phyloP scores from a whole-genome alignment of 2,329 filamentous ascomycete genomes.

The Colletotrichum theobromicola region DNA sequence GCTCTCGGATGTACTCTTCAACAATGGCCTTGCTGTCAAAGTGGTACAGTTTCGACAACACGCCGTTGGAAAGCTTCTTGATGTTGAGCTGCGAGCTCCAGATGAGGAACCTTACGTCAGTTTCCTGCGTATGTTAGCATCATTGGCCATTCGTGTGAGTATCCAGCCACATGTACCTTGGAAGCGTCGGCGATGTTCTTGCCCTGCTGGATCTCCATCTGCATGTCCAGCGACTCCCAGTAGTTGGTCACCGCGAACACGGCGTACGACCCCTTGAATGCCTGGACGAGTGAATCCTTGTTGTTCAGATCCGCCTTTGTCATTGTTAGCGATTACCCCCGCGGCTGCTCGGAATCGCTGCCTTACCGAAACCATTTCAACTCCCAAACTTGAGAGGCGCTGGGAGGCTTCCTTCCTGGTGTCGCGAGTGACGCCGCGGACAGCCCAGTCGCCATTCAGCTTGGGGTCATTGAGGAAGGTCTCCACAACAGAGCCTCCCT shows the following conservation, averaged over 20 bases:
- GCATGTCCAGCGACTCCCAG: slow-evolving; percentile 47
- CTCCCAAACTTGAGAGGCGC: slow-evolving; percentile 47
- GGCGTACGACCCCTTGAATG: slow-evolving; percentile 48
- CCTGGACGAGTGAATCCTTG: slow-evolving; percentile 44
- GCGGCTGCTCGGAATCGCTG: rapidly evolving
- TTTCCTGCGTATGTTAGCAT: slow-evolving; percentile 35
- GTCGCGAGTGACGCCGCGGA: slow-evolving; percentile 64
- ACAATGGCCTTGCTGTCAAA: slow-evolving; percentile 64
- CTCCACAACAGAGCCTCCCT: slow-evolving; percentile 62
- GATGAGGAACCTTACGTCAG: slow-evolving; percentile 46
- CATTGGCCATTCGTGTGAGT: neutral
- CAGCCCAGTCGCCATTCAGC: slow-evolving; percentile 49
- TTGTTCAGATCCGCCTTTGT: slow-evolving; percentile 54
- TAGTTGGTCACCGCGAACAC: slow-evolving; percentile 60
- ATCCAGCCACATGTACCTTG: rapidly evolving
- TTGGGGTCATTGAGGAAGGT: slow-evolving; percentile 40
- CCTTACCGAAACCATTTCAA: slow-evolving; percentile 52
- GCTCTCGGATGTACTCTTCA: slow-evolving; percentile 55
- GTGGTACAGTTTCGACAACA: slow-evolving; percentile 47
- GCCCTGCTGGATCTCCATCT: slow-evolving; percentile 48
- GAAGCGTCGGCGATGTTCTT: slow-evolving; percentile 50
- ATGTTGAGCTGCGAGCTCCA: slow-evolving; percentile 49
- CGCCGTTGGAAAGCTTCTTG: slow-evolving; percentile 42
- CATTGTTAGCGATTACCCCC: neutral
- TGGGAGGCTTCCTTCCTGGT: slow-evolving; percentile 45